Percentiles rank a stretch among this genome's conserved stretches.
These are phyloP conservation scores for Verbena officinalis DNA, from an alignment of 257 asterid species.

Conservation along the genomic window DNA sequence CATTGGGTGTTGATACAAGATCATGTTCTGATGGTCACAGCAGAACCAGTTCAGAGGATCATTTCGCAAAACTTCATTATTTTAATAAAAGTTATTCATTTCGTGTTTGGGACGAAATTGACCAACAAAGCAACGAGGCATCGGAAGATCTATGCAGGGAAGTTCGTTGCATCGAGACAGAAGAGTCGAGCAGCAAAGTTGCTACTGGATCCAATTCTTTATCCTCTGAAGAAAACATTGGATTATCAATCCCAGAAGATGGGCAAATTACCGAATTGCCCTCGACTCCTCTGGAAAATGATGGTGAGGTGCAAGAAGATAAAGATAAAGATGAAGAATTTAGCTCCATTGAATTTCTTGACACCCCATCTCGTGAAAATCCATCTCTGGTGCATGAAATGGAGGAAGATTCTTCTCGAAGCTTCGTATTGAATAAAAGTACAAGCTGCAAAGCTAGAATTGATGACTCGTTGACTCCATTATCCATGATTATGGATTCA, in stretches of 20 bases:
- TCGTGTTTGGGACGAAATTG: slow-evolving; percentile 82
- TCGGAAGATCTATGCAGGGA: slow-evolving; percentile 82
- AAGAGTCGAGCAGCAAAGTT: slow-evolving; percentile 41
- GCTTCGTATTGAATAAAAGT: slow-evolving; percentile 56
- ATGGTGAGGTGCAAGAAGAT: slow-evolving; percentile 37
- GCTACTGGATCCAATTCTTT: slow-evolving; percentile 32
- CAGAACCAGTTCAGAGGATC: slow-evolving; percentile 69
- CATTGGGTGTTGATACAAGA: slow-evolving; percentile 44
- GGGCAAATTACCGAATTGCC: slow-evolving; percentile 27
- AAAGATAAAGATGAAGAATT: slow-evolving; percentile 47
- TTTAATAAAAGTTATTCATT: slow-evolving; percentile 61
- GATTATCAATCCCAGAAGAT: slow-evolving; percentile 24
- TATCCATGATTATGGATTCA: slow-evolving; percentile 42
- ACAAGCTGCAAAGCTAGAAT: slow-evolving; percentile 76
- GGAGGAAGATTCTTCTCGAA: slow-evolving; percentile 39
- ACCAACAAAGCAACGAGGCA: slow-evolving; percentile 60
- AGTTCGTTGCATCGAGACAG: slow-evolving; percentile 77
- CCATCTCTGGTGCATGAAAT: slow-evolving; percentile 44
- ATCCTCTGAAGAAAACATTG: slow-evolving; percentile 35
- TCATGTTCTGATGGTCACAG: slow-evolving; percentile 64
- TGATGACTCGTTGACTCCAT: slow-evolving; percentile 44
- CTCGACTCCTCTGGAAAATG: slow-evolving; percentile 37
- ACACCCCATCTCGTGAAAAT: slow-evolving; percentile 40
- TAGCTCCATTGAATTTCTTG: slow-evolving; percentile 39
- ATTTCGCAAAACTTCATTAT: slow-evolving; percentile 53